These are phyloP conservation scores for Sequoiadendron giganteum DNA, from an alignment of 75 land plant genomes.

Conservation along the genomic window DNA sequence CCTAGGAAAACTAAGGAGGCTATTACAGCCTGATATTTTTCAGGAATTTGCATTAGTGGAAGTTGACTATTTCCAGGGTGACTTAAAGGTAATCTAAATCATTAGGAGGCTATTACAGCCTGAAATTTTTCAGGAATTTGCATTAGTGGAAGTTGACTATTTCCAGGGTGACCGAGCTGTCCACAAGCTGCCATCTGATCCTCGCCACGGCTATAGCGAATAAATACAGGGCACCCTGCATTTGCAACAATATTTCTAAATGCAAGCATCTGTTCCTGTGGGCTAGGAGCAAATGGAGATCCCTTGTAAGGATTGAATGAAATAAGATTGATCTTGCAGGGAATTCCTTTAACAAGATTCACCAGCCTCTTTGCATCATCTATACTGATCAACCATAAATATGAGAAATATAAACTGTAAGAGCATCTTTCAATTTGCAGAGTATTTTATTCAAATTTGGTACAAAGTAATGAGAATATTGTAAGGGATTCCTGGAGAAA, in stretches of 20 bases:
- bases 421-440: not conserved
- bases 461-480: not conserved
- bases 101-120: not conserved
- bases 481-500: constrained; percentile 10
- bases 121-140: constrained; percentile 55
- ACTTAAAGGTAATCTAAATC: not conserved
- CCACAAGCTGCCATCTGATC: constrained; percentile 99
- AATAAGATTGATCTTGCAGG: constrained; percentile 95
- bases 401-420: constrained; percentile 2
- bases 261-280: constrained; percentile 65
- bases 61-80: constrained; percentile 54
- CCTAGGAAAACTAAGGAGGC: not conserved
- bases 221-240: constrained; percentile 66
- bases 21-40: constrained; percentile 30
- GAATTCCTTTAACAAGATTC: constrained; percentile 75
- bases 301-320: constrained; percentile 87
- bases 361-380: constrained; percentile 87
- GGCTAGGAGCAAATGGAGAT: constrained; percentile 66
- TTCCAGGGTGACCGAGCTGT: constrained; percentile 80
- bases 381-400: constrained; percentile 35
- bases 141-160: constrained; percentile 48
- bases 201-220: constrained; percentile 83
- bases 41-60: constrained; percentile 52
- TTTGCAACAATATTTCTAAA: constrained; percentile 77
- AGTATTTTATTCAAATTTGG: not conserved